These are phyloP conservation scores for Aspergillus sp. DNA, from an alignment of 2,329 filamentous ascomycete species.

Conservation along the genomic window DNA sequence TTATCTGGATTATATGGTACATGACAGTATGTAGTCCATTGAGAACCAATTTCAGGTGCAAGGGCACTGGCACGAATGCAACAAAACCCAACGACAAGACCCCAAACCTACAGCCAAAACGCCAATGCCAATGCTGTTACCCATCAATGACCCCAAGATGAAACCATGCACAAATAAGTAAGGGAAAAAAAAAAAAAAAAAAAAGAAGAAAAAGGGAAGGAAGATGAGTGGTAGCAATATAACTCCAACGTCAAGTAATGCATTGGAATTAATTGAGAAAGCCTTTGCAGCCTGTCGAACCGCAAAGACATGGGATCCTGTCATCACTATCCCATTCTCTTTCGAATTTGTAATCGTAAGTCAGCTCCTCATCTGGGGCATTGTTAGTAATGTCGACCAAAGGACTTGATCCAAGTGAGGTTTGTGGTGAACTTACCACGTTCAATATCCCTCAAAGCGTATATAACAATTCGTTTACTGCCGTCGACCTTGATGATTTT, in stretches of 20 bases:
- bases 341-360: conserved; percentile 99
- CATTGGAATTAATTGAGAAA: conserved; percentile 75
- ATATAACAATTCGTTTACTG: conserved; percentile 97
- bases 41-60: neutral
- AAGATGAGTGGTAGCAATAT: neutral
- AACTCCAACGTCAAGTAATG: too few species aligned
- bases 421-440: conserved; percentile 62
- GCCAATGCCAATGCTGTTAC: conserved; percentile 3
- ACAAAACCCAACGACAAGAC: conserved; percentile 8
- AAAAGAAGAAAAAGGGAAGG: neutral
- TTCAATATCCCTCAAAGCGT: conserved; percentile 89
- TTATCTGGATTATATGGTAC: conserved; percentile 17
- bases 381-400: conserved; percentile 4
- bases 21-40: conserved; percentile 16
- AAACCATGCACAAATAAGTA: neutral
- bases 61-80: neutral
- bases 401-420: too few species aligned
- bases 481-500: conserved; percentile 99
- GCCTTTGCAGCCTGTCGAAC: conserved; percentile 92
- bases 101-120: conserved; percentile 9
- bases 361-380: conserved; percentile 85
- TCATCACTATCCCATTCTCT: conserved; percentile 91
- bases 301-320: conserved; percentile 94
- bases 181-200: neutral
- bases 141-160: neutral